phyloP scores from a whole-genome alignment of 805 yeast genomes.

The Kazachstania bromeliacearum region DNA sequence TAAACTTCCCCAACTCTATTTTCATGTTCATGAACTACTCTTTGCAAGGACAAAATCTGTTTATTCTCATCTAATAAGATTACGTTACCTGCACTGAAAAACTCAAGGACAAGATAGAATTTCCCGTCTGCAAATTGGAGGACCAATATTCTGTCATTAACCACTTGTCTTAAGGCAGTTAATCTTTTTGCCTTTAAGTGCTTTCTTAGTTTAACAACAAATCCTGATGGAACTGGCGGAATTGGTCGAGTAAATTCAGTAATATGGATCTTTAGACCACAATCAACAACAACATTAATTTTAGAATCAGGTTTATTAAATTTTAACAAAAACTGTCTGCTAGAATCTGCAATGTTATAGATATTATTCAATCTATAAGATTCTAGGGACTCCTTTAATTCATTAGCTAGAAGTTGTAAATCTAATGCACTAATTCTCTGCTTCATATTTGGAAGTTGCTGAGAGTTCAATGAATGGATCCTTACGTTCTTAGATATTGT shows the following conservation, averaged over 20 bases:
- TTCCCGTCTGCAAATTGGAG: constrained; percentile 77
- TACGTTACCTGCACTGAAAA: constrained; percentile 91
- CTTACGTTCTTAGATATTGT: too few relatives aligned
- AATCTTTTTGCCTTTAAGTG: constrained; percentile 75
- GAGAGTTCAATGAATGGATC: too few relatives aligned
- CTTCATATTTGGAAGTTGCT: constrained; percentile 31
- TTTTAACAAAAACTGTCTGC: constrained; percentile 66
- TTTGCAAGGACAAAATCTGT: constrained; percentile 62
- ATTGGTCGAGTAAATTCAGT: constrained; percentile 77
- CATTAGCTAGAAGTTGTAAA: constrained; percentile 59
- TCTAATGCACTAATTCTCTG: constrained; percentile 85
- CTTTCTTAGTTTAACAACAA: constrained; percentile 78
- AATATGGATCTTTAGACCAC: constrained; percentile 72
- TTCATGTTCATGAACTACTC: constrained; percentile 68
- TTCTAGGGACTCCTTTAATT: constrained; percentile 46
- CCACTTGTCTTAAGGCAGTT: constrained; percentile 62
- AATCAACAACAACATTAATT: constrained; percentile 64
- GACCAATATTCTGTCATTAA: constrained; percentile 74
- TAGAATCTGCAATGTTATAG: constrained; percentile 65
- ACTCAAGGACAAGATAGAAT: constrained; percentile 72
- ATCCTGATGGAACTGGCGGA: constrained; percentile 73
- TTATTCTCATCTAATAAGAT: constrained; percentile 60
- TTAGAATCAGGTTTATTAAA: constrained; percentile 80
- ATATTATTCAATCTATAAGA: constrained; percentile 74
- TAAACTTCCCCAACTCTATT: constrained; percentile 67